Percentiles rank a stretch among this genome's conserved stretches.
phyloP scores from a whole-genome alignment of 2,329 filamentous ascomycete genomes.

The Fusarium sp. region DNA sequence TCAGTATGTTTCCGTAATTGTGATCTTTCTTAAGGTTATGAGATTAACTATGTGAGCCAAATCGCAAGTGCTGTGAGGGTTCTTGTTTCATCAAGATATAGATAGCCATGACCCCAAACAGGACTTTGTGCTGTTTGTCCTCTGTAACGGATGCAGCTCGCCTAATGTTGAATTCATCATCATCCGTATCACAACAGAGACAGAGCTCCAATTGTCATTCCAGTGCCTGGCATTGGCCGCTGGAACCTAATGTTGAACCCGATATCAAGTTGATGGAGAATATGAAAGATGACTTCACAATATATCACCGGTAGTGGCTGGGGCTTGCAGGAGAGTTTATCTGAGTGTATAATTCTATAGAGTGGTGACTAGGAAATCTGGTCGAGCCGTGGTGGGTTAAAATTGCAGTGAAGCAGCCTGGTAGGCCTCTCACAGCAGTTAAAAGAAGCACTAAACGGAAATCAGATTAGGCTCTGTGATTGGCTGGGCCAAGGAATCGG shows the following conservation, averaged over 20 bases:
- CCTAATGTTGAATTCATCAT: constrained; percentile 14
- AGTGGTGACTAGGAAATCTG: neutral
- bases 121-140: neutral
- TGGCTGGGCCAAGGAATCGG: too few relatives aligned
- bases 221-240: neutral
- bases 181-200: neutral
- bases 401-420: constrained; percentile 10
- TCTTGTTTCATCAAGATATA: neutral
- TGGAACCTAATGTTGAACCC: neutral
- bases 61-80: too few relatives aligned
- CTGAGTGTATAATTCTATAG: too few relatives aligned
- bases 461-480: too few relatives aligned
- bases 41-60: too few relatives aligned
- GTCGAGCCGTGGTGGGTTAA: neutral
- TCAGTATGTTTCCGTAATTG: neutral
- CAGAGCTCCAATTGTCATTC: neutral
- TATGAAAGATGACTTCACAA: neutral
- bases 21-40: neutral
- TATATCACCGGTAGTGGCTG: constrained; percentile 10
- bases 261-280: neutral
- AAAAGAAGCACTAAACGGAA: too few relatives aligned
- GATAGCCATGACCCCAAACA: neutral
- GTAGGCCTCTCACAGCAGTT: too few relatives aligned
- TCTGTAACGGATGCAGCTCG: constrained; percentile 26
- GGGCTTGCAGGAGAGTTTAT: neutral